Conservation (phyloP, 495 filamentous ascomycete genomes). For the Penicillium angulare region DNA sequence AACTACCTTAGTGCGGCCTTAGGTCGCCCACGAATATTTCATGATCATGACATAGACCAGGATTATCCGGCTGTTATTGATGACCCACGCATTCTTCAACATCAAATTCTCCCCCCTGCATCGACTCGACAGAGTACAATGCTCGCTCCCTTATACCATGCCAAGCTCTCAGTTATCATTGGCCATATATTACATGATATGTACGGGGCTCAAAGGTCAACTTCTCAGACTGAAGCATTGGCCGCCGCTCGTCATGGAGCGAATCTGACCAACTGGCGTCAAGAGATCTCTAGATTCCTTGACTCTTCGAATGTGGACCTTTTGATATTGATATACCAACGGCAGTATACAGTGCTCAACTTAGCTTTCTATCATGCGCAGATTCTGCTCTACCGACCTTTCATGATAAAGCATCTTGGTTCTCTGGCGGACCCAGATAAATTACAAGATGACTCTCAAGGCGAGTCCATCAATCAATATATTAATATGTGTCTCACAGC, state of each 20-base stretch:
- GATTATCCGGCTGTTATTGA: conserved; percentile 40
- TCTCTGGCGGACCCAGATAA: neutral
- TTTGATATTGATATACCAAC: conserved; percentile 24
- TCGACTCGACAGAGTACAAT: conserved; percentile 32
- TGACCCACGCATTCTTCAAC: conserved; percentile 31
- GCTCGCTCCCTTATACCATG: conserved; percentile 40
- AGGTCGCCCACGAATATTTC: conserved; percentile 42
- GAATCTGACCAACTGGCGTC: neutral
- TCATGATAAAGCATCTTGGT: conserved; percentile 20
- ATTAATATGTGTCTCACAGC: conserved; percentile 14
- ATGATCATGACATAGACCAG: conserved; percentile 47
- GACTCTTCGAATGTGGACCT: conserved; percentile 22
- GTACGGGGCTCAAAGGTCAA: conserved; percentile 15
- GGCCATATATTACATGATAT: conserved; percentile 24
- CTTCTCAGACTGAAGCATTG: neutral
- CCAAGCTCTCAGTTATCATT: conserved; percentile 23
- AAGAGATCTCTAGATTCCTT: conserved; percentile 11
- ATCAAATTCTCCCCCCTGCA: conserved; percentile 14
- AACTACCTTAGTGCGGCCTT: conserved; percentile 45
- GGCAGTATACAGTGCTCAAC: conserved; percentile 27
- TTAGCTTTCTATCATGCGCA: conserved; percentile 26
- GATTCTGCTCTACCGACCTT: conserved; percentile 25
- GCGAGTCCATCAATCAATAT: conserved; percentile 5
- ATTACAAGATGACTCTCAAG: neutral
- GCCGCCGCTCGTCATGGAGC: neutral